Evolutionary conservation across 2,329 filamentous ascomycete species (phyloP), one percentile per base, ranked within the genome.

Genomic region (Lachnellula cervina): DNA sequence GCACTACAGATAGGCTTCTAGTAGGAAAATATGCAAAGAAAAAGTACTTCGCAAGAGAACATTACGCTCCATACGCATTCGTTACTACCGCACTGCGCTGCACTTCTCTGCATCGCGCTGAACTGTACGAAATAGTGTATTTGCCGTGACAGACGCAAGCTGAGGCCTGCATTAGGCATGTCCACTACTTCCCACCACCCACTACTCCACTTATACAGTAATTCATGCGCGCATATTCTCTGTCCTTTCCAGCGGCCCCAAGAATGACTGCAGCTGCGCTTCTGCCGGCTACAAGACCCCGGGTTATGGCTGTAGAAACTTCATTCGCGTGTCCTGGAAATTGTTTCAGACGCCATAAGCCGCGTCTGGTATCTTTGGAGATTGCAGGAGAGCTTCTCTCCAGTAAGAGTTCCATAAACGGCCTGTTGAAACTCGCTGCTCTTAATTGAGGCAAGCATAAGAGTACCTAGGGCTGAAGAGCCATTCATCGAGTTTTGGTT

Each of bases 271-370:
- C 21, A 52, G 52, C 37, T 51, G 53, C 51, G 55, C 52, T 56
- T 54, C 50, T 58, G 52, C 57, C 59, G 57, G 50, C 46, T 55
- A 49, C 47, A 46, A 37, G 59, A 43, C 49, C 44, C 44, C 54
- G 47, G 56, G 48, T 54, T 46, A 58, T 59, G 54, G 57, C 58
- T 51, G 57, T 58, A 56, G 60, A 60, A 58, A 51, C 49, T 51
- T 56, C 52, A 60, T 63, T 62, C 55, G 58, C 59, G 52, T 55
- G 56, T 55, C 40, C 51, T 56, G 55, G 58, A 64, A 52, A 63
- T 62, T 62, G 58, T 59, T 59, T 60, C 55, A 14, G 49, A 62
- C 58, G 58, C 60, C 60, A 57, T 62, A 55, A 57, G 61, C 61
- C 59, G 55, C 59, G 56, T 62, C 43, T 56, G 52, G 51, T 50